Evolutionary conservation across 140 eudicot species (phyloP).

Genomic region (Cichorium intybus): DNA sequence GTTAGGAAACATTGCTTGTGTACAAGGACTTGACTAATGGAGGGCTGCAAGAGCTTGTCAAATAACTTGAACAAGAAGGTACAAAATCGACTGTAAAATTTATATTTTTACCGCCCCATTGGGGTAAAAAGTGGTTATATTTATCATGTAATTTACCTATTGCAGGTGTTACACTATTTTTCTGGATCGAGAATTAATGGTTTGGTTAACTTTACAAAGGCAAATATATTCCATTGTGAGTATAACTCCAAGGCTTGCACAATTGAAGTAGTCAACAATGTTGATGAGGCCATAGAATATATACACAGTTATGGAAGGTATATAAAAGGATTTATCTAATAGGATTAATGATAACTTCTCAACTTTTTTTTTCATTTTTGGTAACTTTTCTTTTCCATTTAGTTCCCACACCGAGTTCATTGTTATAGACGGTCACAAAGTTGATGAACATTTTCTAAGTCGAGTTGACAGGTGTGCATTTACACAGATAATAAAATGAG

Average conservation of each 20-base stretch:
- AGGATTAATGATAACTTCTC: neutral
- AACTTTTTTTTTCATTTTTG: slow-evolving; percentile 20
- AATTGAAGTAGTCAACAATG: slow-evolving; percentile 75
- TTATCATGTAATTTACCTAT: slow-evolving; percentile 1
- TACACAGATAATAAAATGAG: neutral
- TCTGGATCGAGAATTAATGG: slow-evolving; percentile 79
- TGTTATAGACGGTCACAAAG: slow-evolving; percentile 57
- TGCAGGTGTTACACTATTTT: slow-evolving; percentile 71
- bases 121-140: neutral
- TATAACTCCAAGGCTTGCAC: slow-evolving; percentile 77
- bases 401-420: slow-evolving; percentile 93
- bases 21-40: slow-evolving; percentile 59
- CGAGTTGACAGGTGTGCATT: slow-evolving; percentile 79
- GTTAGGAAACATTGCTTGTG: slow-evolving; percentile 85
- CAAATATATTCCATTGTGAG: slow-evolving; percentile 64
- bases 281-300: slow-evolving; percentile 73
- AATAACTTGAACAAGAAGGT: slow-evolving; percentile 68
- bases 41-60: slow-evolving; percentile 55
- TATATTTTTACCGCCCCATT: neutral
- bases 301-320: slow-evolving; percentile 86
- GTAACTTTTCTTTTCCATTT: slow-evolving; percentile 27
- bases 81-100: neutral
- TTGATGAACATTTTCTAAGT: slow-evolving; percentile 66
- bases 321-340: neutral
- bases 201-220: slow-evolving; percentile 46